Conservation (phyloP, 2,329 filamentous ascomycete genomes). For the Neospermospora avenae region DNA sequence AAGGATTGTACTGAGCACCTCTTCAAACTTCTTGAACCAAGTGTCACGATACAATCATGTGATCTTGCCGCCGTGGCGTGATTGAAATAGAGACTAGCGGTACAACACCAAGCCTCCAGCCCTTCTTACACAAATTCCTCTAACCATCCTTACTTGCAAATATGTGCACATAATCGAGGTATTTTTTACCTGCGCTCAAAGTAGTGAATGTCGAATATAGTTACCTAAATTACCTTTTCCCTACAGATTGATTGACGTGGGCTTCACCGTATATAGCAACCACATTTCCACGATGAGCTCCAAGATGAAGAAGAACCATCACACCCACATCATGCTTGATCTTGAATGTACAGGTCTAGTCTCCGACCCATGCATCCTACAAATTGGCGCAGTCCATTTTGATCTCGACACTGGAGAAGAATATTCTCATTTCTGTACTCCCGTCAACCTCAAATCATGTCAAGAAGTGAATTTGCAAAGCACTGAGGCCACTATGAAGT, state of each 20-base stretch:
- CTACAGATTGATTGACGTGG: too few relatives aligned
- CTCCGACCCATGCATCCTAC: conserved; percentile 19
- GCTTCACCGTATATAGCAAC: not conserved
- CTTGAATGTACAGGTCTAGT: conserved; percentile 14
- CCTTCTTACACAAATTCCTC: not conserved
- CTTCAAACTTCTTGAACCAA: too few relatives aligned
- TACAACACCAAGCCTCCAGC: not conserved
- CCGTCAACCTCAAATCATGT: conserved; percentile 17
- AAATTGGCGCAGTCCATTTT: conserved; percentile 22
- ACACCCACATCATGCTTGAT: conserved; percentile 27
- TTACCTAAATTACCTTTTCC: not conserved
- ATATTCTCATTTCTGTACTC: conserved; percentile 10
- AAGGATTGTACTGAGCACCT: too few relatives aligned
- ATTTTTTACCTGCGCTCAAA: not conserved
- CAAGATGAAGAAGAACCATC: conserved; percentile 13
- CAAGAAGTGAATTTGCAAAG: not conserved
- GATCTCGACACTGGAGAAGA: conserved; percentile 20
- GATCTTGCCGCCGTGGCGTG: not conserved
- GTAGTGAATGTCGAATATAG: not conserved
- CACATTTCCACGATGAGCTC: not conserved
- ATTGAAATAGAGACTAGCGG: not conserved
- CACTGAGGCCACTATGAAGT: conserved; percentile 3
- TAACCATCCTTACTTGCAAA: not conserved
- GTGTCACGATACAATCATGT: too few relatives aligned
- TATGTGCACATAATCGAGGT: too few relatives aligned